Evolutionary conservation across 2,329 filamentous ascomycete genomes (phyloP), one percentile per base, ranked within the genome.

Genomic region (Anthostomella pinea): DNA sequence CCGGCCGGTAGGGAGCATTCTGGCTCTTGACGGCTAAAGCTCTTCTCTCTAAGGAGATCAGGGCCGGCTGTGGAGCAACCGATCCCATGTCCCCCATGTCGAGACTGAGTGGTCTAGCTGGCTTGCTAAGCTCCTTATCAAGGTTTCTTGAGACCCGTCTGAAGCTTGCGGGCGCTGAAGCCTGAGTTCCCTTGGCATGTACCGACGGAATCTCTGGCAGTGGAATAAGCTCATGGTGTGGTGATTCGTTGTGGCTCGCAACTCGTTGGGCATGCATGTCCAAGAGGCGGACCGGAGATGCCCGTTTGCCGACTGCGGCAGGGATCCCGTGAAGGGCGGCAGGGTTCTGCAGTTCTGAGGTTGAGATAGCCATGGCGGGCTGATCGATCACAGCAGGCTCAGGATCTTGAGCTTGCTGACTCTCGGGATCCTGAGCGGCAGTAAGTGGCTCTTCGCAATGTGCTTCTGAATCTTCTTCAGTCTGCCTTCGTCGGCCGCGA

Each of bases 401-500:
- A 27, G 15, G 7, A 27, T 15, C 25, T 27, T 27, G 25, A 27
- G 13, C 25, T 27, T 27, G 25, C 13, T 27, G 25, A 27, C 25
- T 27, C 13, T 27, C 25, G 13, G 25, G 6, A 27, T 15, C 25
- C 25, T 13, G 25, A 9, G 13, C 7, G 25, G 25, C 25, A 14
- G 6, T 27, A 14, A 27, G 25, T 27, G 13, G 8, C 13, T 27
- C 25, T 13, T 9, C 25, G 13, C 13, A 14, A 15, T 15, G 25
- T 27, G 25, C 25, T 27, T 27, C 13, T 15, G 13, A 8, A 27
- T 27, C 25, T 27, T 9, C 8, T 27, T 27, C 25, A 27, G 25
- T 27, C 25, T 27, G 25, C 15, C 25, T 27, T 27, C 25, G 25
- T 27, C 25, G 25, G 25, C 25, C 25, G 13, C 25, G 25, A 27